phyloP scores from a whole-genome alignment of 169 alveolate genomes.

The Besnoitia besnoiti region DNA sequence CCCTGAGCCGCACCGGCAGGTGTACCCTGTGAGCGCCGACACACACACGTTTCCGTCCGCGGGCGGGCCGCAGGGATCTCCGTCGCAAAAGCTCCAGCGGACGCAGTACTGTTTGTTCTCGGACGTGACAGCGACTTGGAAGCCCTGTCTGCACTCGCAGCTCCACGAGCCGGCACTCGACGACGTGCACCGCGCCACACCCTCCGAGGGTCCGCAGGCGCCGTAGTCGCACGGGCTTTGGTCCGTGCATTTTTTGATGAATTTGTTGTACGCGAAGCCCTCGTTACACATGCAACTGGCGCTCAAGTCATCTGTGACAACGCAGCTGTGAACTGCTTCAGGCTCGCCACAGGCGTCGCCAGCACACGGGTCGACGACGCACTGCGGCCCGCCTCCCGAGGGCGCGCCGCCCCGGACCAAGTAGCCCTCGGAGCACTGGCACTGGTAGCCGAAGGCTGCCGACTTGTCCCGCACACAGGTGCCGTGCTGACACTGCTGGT shows the following conservation, averaged over 20 bases:
- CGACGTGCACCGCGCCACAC: not conserved
- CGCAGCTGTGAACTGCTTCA: not conserved
- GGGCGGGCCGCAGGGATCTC: conserved; percentile 34
- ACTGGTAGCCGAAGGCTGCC: not conserved
- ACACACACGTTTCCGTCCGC: not conserved
- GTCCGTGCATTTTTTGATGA: not conserved
- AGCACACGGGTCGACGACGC: not conserved
- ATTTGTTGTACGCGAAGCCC: not conserved
- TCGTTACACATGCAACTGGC: not conserved
- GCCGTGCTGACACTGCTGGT: not conserved
- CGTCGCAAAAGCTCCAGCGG: not conserved
- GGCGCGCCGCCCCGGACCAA: not conserved
- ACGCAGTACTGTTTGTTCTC: not conserved
- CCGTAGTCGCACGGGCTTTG: conserved; percentile 8
- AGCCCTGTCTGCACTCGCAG: not conserved
- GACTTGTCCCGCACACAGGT: not conserved
- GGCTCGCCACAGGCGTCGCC: not conserved
- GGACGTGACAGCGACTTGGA: not conserved
- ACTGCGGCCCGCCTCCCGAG: not conserved
- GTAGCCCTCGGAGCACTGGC: not conserved
- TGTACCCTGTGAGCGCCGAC: not conserved
- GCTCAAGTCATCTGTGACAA: not conserved
- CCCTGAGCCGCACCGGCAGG: conserved; percentile 19
- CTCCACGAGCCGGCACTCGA: not conserved
- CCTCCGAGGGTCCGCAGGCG: not conserved